phyloP scores from a whole-genome alignment of 2,329 filamentous ascomycete species.

The Decorospora gaudefroyi region DNA sequence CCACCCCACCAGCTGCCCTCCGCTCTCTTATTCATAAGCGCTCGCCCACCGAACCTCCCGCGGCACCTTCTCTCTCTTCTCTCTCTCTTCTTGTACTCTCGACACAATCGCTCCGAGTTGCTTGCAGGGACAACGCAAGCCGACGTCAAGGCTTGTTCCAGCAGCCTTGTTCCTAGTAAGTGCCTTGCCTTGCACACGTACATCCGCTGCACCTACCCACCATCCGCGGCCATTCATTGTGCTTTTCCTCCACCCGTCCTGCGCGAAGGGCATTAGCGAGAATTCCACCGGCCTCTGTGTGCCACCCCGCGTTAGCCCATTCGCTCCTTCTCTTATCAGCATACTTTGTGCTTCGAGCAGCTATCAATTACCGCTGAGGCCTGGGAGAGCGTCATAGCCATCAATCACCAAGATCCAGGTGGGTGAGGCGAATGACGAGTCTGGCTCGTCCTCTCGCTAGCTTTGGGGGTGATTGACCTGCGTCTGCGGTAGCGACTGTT shows the following conservation, averaged over 20 bases:
- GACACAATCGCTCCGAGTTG: constrained; percentile 34
- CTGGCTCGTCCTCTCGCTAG: constrained; percentile 18
- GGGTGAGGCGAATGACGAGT: constrained; percentile 27
- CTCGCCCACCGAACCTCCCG: constrained; percentile 31
- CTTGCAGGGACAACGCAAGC: constrained; percentile 39
- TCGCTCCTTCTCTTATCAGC: constrained; percentile 44
- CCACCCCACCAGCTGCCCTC: constrained; percentile 41
- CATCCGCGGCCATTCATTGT: constrained; percentile 16
- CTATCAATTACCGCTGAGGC: constrained; percentile 32
- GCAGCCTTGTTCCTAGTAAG: constrained; percentile 37
- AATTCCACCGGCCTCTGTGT: constrained; percentile 13
- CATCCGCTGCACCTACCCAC: constrained; percentile 22
- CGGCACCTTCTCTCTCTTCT: constrained; percentile 19
- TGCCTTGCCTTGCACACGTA: constrained; percentile 22
- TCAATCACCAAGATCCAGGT: constrained; percentile 22
- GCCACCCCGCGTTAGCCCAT: constrained; percentile 41
- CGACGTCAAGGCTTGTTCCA: constrained; percentile 32
- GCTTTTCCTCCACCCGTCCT: constrained; percentile 23
- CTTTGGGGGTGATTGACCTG: constrained; percentile 17
- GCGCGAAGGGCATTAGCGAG: constrained; percentile 33
- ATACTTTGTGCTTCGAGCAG: constrained; percentile 26
- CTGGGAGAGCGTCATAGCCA: constrained; percentile 32
- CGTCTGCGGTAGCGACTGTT: constrained; percentile 10
- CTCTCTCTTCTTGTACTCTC: constrained; percentile 14
- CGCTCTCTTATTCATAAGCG: constrained; percentile 45